These are phyloP conservation scores for Mrakia blollopis DNA, from an alignment of 768 basidiomycete genomes.

Conservation along the genomic window DNA sequence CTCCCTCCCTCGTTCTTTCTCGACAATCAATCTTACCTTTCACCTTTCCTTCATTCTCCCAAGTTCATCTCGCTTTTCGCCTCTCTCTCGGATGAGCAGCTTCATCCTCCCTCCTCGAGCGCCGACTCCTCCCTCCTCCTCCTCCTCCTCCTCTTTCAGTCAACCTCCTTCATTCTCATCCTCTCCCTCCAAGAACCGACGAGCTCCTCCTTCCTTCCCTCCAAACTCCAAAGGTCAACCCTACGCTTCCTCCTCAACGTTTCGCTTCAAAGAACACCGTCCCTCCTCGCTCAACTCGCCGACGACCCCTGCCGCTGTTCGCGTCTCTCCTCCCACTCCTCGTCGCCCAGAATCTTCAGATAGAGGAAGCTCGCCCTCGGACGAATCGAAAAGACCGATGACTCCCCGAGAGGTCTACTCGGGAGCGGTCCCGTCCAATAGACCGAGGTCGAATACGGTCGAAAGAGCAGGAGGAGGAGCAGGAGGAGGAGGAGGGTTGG, in stretches of 20 bases:
- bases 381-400: not conserved
- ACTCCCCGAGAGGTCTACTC: conserved; percentile 9
- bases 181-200: conserved; percentile 2
- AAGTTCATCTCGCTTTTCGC: no score
- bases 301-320: not conserved
- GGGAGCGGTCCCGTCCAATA: not conserved
- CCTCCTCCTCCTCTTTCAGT: conserved; percentile 11
- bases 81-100: not conserved
- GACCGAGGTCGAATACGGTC: not conserved
- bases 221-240: not conserved
- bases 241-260: not conserved
- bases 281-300: conserved; percentile 8
- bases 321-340: not conserved
- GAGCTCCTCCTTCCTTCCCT: conserved; percentile 1
- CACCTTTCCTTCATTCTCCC: no score
- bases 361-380: not conserved
- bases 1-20: no score
- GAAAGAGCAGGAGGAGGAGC: not conserved
- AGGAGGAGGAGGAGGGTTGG: not conserved
- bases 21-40: no score
- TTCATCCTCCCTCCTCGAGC: not conserved
- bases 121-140: not conserved
- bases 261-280: not conserved
- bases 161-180: conserved; percentile 12
- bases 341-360: not conserved